phyloP scores from a whole-genome alignment of 2,329 filamentous ascomycete species.

The Colletotrichum graminicola region DNA sequence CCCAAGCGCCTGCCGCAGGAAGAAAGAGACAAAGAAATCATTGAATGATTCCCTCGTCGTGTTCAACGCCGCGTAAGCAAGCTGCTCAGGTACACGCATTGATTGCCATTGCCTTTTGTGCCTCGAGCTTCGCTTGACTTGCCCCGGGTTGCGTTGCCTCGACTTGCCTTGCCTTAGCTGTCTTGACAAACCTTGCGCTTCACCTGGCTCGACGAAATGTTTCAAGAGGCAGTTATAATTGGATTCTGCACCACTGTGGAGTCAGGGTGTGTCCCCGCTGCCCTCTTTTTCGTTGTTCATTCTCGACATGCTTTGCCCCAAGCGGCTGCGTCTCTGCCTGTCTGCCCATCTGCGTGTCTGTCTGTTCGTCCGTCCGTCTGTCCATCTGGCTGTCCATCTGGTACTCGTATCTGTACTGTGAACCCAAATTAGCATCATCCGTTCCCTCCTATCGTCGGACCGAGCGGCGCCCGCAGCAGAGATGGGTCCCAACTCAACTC shows the following conservation, averaged over 20 bases:
- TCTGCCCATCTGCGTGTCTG: no score
- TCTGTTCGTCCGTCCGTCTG: no score
- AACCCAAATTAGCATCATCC: conserved; percentile 25
- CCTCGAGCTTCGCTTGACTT: not conserved
- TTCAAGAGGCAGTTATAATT: conserved; percentile 7
- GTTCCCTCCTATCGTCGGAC: conserved; percentile 15
- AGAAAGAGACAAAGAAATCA: no score
- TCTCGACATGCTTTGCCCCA: not conserved
- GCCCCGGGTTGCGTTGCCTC: not conserved
- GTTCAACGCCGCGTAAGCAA: not conserved
- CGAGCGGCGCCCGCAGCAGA: conserved; percentile 12
- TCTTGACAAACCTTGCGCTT: not conserved
- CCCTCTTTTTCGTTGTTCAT: not conserved
- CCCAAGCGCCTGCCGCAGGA: no score
- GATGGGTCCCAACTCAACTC: conserved; percentile 6
- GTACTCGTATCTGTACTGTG: not conserved
- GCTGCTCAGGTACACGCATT: no score
- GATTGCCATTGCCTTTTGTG: not conserved
- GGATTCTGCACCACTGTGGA: conserved; percentile 5
- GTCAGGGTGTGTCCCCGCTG: conserved; percentile 11
- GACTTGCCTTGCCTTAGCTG: not conserved
- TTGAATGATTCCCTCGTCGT: not conserved
- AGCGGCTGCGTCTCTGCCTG: not conserved
- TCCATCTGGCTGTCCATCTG: not conserved
- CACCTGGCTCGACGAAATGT: conserved; percentile 11